Evolutionary conservation across 169 alveolate genomes (phyloP), one percentile per base, ranked within the genome.

Genomic region (Cryptosporidium tyzzeri): DNA sequence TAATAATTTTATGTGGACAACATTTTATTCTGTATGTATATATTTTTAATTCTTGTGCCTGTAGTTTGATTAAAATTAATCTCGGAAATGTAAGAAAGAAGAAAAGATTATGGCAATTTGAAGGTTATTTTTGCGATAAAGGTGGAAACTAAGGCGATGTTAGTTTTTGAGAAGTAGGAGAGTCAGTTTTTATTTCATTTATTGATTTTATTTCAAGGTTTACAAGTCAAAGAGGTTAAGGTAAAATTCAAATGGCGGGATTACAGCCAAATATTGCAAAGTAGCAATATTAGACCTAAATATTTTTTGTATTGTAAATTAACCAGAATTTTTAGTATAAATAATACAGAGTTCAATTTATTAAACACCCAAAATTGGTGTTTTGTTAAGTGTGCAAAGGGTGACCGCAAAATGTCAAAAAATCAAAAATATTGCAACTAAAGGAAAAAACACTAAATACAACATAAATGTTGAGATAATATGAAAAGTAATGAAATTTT

Each of bases 401-500:
- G 71, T 65, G 71, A 65, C 71, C 71, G 71, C 71, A 65, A 65
- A 65, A 65, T 65, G 71, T 37, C 50, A 65, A 65, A n/a, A 35
- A 14, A 39, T 65, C 44, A 65, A 65, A 37, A 9, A 35, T 37
- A 65, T 21, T 31, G 48, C 33, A 65, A 35, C 9, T 65, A 14
- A 8, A 35, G 71, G 21, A 48, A 48, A 48, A 48, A 48, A 0
- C 7, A 14, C 23, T 37, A 37, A 48, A 48, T 48, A 8, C 23
- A 12, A 31, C 3, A n/a, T 65, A 31, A 65, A 65, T 65, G 71
- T 65, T 16, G 14, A 21, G 26, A 65, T 14, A 65, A 65, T n/a
- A 65, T 65, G 71, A 65, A 65, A 65, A n/a, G 71, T n/a, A 65
- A 37, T 29, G 71, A 65, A 37, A 65, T 65, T 65, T 45, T 35